Base-by-base conservation (phyloP, 1,284 basidiomycete genomes). In the Leccinum solheimii region DNA sequence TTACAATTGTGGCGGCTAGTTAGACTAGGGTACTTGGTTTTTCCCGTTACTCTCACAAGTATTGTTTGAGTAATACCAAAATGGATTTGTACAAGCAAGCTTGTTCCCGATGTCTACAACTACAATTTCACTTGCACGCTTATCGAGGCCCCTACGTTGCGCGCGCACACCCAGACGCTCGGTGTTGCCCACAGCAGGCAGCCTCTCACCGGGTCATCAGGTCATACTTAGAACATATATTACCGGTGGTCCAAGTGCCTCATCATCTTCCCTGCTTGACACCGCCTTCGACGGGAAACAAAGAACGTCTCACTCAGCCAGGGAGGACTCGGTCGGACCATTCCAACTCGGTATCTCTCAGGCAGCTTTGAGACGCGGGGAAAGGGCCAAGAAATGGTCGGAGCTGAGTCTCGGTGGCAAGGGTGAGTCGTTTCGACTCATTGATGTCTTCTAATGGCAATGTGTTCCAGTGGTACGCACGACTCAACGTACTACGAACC, bases 381-480 rank as follows among this genome's bases (percentile, higher is more conserved):
- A 83, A 67, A 84, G 82, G 58, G 76, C 82, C 21, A 87, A 86
- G 72, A 88, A 86, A 66, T 97, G 95, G 95, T 86, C 86, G 27
- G 89, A 97, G 68, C 78, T 97, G 55, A 90, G 84, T 63, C 81
- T 88, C 2, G 81, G 86, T 34, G 94, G 94, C 56, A 97, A 97
- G 81, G 84, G 94, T 92, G 72, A 68, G 85, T 78, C 34, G 45
- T 58, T 32, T 16, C 21, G 32, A 32, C 36, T 49, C 9, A 21
- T 48, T 50, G 38, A 27, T 26, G 40, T 19, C 48, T 36, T 38
- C 49, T 62, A 51, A 62, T 43, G 56, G 21, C 19, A 48, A 48
- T 45, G 26, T 57, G 10, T 51, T 57, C 32, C 52, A 67, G 69
- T 69, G 57, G 50, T 71, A 48, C 56, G 66, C 57, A 62, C 91